These are phyloP conservation scores for Condylostoma magnum DNA, from an alignment of 169 alveolate genomes.

Conservation along the genomic window DNA sequence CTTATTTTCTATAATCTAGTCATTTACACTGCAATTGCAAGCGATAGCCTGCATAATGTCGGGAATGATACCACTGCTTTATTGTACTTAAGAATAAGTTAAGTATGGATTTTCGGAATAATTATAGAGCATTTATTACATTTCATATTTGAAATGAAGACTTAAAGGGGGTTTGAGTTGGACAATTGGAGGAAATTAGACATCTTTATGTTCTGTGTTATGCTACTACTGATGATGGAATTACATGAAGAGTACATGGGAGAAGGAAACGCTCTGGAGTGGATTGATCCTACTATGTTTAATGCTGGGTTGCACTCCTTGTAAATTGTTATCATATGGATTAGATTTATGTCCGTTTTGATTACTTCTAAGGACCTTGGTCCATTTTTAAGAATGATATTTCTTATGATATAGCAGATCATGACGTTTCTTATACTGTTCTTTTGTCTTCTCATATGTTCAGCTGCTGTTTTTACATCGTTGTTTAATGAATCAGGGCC, in stretches of 20 bases:
- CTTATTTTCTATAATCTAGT: slow-evolving; percentile 1
- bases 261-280: background rate
- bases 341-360: slow-evolving; percentile 40
- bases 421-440: slow-evolving; percentile 45
- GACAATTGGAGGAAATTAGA: background rate
- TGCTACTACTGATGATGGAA: background rate
- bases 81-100: slow-evolving; percentile 15
- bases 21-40: background rate
- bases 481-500: slow-evolving; percentile 33
- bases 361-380: slow-evolving; percentile 43
- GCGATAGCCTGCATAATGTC: background rate
- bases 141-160: background rate
- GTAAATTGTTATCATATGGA: slow-evolving; percentile 42
- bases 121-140: slow-evolving; percentile 18
- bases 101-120: slow-evolving; percentile 35
- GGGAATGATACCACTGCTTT: background rate
- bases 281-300: slow-evolving; percentile 25
- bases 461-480: slow-evolving; percentile 53
- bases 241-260: background rate
- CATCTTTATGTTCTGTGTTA: background rate
- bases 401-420: slow-evolving; percentile 43
- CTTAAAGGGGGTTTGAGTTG: background rate
- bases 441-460: slow-evolving; percentile 43
- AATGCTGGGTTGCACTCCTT: slow-evolving; percentile 8
- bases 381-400: slow-evolving; percentile 49